Evolutionary conservation across 73 alveolate species (phyloP), one percentile per base, ranked within the genome.

Genomic region (Blepharisma japonicum): DNA sequence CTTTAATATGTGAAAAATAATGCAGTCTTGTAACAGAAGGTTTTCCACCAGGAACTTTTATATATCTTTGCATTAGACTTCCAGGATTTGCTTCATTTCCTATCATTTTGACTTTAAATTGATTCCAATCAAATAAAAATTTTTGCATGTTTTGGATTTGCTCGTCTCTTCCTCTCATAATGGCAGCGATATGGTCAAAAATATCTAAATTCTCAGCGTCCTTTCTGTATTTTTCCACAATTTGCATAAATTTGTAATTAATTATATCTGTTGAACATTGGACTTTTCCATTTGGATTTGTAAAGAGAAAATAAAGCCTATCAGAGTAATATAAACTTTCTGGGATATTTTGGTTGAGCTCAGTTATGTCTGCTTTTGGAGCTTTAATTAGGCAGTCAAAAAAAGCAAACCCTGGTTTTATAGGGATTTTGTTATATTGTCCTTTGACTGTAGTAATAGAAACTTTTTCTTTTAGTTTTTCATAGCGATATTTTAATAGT

Each of bases 21-120:
- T 45, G 42, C 23, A 70, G 66, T 18, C 80, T 18, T 18, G 80
- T 45, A 23, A 47, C 66, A 25, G 80, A 7, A 18, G 80, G 68
- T 45, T 45, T 18, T 39, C 56, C 56, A 38, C 80, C 80, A 45
- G 80, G 68, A 11, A 54, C 11, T 25, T 45, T 70, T 9, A 70
- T 47, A 70, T 45, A 70, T 70, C 80, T 70, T 5, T 70, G 66
- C 18, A 70, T 23, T n/a, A 70, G 11, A n/a, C 47, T 20, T 20
- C 47, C 14, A 14, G 14, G 74, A 20, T 14, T 25, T 14, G 14
- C 2, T 25, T 61, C 74, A 61, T 61, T 61, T 20, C 74, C 74
- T 14, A 25, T 18, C 74, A 61, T 61, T 25, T 61, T 61, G 4
- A 25, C 46, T 61, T 61, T 61, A 25, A 61, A 61, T 61, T 14